Conservation (phyloP, 1,284 basidiomycete genomes). For the Tylopilus sp. region DNA sequence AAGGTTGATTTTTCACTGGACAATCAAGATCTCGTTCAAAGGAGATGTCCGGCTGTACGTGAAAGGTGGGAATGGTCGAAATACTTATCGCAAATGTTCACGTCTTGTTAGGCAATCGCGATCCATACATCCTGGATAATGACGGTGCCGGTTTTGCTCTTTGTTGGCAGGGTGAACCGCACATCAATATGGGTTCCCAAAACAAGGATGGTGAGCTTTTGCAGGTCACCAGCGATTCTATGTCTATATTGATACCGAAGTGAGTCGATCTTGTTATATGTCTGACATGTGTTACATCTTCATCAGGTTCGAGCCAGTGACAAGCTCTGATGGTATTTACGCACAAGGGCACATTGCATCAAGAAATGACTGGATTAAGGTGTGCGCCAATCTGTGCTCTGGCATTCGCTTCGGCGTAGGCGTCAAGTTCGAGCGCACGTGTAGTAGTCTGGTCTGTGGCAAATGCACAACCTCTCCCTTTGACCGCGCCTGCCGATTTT, state of each 20-base stretch:
- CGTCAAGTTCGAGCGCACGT: conserved; percentile 81
- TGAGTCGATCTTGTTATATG: conserved; percentile 30
- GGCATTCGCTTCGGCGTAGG: conserved; percentile 93
- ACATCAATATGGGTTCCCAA: conserved; percentile 68
- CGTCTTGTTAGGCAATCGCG: conserved; percentile 62
- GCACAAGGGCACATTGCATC: conserved; percentile 21
- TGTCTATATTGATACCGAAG: conserved; percentile 83
- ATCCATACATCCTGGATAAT: conserved; percentile 77
- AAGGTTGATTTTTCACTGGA: conserved; percentile 84
- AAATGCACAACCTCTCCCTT: conserved; percentile 64
- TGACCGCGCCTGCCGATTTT: conserved; percentile 78
- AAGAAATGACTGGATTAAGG: conserved; percentile 41
- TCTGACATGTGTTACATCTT: conserved; percentile 1
- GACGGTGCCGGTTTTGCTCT: conserved; percentile 87
- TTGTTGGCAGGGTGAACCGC: conserved; percentile 78
- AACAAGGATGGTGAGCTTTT: conserved; percentile 80
- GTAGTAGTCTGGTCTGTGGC: conserved; percentile 63
- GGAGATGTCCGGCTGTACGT: conserved; percentile 78
- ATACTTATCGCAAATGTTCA: conserved; percentile 15
- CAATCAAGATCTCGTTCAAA: conserved; percentile 65
- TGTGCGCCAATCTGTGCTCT: conserved; percentile 81
- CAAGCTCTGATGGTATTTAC: conserved; percentile 10
- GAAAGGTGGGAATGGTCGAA: conserved; percentile 58
- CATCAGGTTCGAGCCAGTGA: conserved; percentile 23
- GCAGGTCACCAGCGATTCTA: conserved; percentile 80